Evolutionary conservation across 2,329 filamentous ascomycete species (phyloP), one percentile per base, ranked within the genome.

Genomic region (Nemania bipapillata): DNA sequence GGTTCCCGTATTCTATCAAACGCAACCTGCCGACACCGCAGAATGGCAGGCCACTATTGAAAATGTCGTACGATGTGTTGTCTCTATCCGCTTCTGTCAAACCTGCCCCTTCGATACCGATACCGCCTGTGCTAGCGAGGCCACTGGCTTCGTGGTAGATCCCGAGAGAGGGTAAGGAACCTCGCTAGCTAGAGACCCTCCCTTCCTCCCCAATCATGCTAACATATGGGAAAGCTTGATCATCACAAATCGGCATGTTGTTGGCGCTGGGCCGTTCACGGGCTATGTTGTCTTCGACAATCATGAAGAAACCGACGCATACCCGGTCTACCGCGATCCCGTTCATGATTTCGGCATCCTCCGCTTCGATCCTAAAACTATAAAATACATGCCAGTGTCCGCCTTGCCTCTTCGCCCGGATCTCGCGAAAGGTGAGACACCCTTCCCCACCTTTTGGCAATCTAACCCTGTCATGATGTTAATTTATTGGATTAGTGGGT

Each of bases 31-130:
- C 55, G 91, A 93, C 74, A 92, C 91, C 2, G 90, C 90, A 26
- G 94, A 97, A 82, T 99, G 96, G 96, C 95, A 98, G 81, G 92
- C 90, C 58, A 97, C 94, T 0, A 97, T 98, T 69, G 94, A 97
- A 81, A 91, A 90, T 70, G 96, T 99, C 2, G 94, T 99, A 62
- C 90, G 91, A 79, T 97, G 94, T 74, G 96, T 98, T 20, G 96
- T 99, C 57, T 97, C 95, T n/a, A 98, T 99, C 76, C 92, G 97
- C 74, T 99, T 99, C 83, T 98, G 95, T 80, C 94, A 97, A 85
- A 97, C 96, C 0, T 97, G 93, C 80, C 94, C 95, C 26, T 99
- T 99, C 80, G 96, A 99, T 80, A 98, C 96, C n/a, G 96, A 99
- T 75, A 85, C 93, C 30, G 96, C 96, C 6, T 87, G 97, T 80